Conservation (phyloP, 495 filamentous ascomycete genomes). For the Penicillium crystallinum region DNA sequence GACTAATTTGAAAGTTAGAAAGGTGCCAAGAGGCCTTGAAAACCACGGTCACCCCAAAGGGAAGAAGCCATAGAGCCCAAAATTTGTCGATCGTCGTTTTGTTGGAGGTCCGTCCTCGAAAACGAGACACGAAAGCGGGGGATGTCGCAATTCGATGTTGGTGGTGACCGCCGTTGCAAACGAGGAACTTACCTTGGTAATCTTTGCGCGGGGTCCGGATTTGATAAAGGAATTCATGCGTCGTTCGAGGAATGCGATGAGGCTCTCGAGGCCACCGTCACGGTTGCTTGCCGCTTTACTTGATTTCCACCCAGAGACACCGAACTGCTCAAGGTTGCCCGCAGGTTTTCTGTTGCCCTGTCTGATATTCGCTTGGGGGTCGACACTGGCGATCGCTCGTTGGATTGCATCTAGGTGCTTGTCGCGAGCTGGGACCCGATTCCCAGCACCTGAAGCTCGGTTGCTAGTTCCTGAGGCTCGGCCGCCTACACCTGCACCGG, state of each 20-base stretch:
- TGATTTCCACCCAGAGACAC: conserved; percentile 63
- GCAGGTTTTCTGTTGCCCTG: conserved; percentile 17
- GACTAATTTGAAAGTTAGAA: conserved; percentile 71
- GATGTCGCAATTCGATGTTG: conserved; percentile 46
- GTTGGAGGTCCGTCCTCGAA: conserved; percentile 49
- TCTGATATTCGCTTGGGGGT: conserved; percentile 38
- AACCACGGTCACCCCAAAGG: conserved; percentile 45
- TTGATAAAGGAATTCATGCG: conserved; percentile 57
- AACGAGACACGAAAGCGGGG: conserved; percentile 52
- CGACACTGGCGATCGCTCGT: conserved; percentile 36
- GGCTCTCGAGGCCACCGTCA: conserved; percentile 65
- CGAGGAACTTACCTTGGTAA: conserved; percentile 79
- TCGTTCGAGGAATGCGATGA: conserved; percentile 71
- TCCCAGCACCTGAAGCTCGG: conserved; percentile 12
- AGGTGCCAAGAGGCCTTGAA: conserved; percentile 52
- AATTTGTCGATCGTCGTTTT: conserved; percentile 52
- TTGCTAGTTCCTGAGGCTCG: conserved; percentile 11
- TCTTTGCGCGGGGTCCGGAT: conserved; percentile 54
- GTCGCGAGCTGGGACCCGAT: conserved; percentile 23
- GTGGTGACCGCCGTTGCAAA: conserved; percentile 44
- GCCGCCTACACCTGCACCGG: not conserved
- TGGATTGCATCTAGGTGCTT: conserved; percentile 35
- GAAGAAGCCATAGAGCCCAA: conserved; percentile 29
- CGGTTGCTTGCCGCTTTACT: conserved; percentile 67
- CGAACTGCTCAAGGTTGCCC: conserved; percentile 37